Conservation (phyloP, 441 rosid species). For the Mallotus repandus region DNA sequence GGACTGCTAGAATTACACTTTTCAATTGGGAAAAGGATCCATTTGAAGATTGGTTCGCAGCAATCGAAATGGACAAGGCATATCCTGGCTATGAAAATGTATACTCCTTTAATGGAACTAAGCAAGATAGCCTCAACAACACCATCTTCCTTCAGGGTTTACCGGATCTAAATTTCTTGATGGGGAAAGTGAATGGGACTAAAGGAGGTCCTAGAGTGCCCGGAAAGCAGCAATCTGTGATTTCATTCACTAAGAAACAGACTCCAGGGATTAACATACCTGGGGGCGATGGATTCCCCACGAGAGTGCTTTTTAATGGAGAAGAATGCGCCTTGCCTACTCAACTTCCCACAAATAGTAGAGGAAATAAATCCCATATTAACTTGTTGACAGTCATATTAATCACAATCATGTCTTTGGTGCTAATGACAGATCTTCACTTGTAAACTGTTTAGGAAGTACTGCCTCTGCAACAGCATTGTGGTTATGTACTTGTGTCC, state of each 20-base stretch:
- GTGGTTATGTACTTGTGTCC: not conserved
- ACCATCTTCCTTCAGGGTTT: conserved; percentile 72
- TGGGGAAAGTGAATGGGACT: conserved; percentile 56
- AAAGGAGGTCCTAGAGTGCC: conserved; percentile 53
- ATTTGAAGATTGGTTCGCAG: conserved; percentile 73
- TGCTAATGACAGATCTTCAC: conserved; percentile 28
- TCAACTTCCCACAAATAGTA: conserved; percentile 41
- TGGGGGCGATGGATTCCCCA: conserved; percentile 73
- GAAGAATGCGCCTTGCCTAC: conserved; percentile 85
- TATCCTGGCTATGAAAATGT: conserved; percentile 56
- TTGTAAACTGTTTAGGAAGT: conserved; percentile 17
- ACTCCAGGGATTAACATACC: conserved; percentile 42
- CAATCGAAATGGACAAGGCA: no score
- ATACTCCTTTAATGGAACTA: conserved; percentile 81
- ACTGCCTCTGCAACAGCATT: not conserved
- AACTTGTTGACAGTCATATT: conserved; percentile 25
- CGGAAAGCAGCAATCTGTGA: conserved; percentile 73
- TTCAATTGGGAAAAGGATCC: conserved; percentile 66
- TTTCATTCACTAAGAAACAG: no score
- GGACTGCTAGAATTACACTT: conserved; percentile 70
- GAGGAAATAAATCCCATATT: conserved; percentile 30
- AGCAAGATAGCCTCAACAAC: conserved; percentile 38
- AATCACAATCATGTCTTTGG: conserved; percentile 30
- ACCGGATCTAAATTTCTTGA: conserved; percentile 61
- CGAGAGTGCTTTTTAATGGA: conserved; percentile 71